These are phyloP conservation scores for Rhizophagus prolifer DNA, from an alignment of 192 early-diverging fungal genomes.

Conservation along the genomic window DNA sequence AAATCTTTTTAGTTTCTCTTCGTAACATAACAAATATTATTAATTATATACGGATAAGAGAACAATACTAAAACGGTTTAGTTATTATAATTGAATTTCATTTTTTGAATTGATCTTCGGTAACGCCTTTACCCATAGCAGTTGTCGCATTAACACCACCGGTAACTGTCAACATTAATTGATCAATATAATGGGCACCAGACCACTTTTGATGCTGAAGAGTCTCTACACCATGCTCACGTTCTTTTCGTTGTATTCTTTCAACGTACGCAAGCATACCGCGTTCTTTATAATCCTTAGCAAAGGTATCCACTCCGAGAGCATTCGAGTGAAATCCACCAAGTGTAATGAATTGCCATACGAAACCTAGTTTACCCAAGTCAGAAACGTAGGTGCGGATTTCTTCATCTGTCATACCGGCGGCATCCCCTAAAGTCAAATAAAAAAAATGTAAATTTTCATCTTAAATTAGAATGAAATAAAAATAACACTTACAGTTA, in stretches of 20 bases:
- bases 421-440: conserved; percentile 51
- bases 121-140: conserved; percentile 92
- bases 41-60: too few relatives aligned
- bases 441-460: conserved; percentile 3
- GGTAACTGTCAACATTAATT: conserved; percentile 86
- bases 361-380: conserved; percentile 89
- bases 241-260: conserved; percentile 90
- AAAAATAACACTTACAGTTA: conserved; percentile 64
- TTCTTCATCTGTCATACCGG: conserved; percentile 88
- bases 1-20: too few relatives aligned
- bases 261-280: conserved; percentile 96
- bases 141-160: conserved; percentile 93
- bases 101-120: conserved; percentile 72
- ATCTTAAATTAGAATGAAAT: too few relatives aligned
- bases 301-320: conserved; percentile 76
- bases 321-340: conserved; percentile 94
- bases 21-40: too few relatives aligned
- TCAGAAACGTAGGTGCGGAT: conserved; percentile 81
- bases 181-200: conserved; percentile 87
- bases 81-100: too few relatives aligned
- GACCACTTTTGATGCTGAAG: conserved; percentile 95
- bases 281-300: conserved; percentile 77
- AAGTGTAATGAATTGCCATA: conserved; percentile 97
- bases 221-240: conserved; percentile 85
- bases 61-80: too few relatives aligned